Evolutionary conservation across 768 basidiomycete genomes (phyloP).

Genomic region (Bullera alba): DNA sequence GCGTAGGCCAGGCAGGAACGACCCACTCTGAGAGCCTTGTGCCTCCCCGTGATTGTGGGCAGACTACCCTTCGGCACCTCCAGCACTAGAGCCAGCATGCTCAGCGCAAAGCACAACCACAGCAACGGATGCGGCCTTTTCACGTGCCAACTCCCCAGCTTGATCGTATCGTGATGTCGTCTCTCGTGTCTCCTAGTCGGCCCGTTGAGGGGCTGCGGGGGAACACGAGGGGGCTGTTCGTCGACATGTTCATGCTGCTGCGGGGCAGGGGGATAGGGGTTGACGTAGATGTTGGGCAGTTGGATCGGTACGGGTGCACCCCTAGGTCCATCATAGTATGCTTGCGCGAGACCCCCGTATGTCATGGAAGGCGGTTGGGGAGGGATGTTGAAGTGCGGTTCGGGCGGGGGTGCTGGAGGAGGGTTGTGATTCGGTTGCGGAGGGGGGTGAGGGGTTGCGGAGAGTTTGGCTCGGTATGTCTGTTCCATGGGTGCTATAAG

Average conservation of each 20-base stretch:
- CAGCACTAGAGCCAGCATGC: constrained; percentile 26
- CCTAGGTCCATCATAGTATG: no score
- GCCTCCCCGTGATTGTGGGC: constrained; percentile 35
- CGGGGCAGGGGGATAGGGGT: constrained; percentile 15
- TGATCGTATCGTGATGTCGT: neutral
- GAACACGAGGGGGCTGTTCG: constrained; percentile 1
- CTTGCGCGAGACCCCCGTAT: neutral
- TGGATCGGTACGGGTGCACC: constrained; percentile 21
- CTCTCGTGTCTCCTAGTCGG: neutral
- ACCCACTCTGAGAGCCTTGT: constrained; percentile 35
- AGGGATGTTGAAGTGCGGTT: neutral
- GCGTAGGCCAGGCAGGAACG: neutral
- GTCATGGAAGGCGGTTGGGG: neutral
- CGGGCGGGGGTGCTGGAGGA: neutral
- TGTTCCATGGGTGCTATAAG: no score
- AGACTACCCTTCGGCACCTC: constrained; percentile 32
- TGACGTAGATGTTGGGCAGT: constrained; percentile 28
- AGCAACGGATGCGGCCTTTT: constrained; percentile 28
- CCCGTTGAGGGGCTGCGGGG: neutral
- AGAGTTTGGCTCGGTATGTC: constrained; percentile 23
- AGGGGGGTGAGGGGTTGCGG: constrained; percentile 13
- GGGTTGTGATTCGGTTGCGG: constrained; percentile 5
- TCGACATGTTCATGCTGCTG: neutral
- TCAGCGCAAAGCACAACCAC: constrained; percentile 29
- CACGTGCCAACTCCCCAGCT: constrained; percentile 12